A percentile compares a stretch with the other conserved stretches of the same genome.
phyloP scores from a whole-genome alignment of 345 rosid species.

The Salix caprea region DNA sequence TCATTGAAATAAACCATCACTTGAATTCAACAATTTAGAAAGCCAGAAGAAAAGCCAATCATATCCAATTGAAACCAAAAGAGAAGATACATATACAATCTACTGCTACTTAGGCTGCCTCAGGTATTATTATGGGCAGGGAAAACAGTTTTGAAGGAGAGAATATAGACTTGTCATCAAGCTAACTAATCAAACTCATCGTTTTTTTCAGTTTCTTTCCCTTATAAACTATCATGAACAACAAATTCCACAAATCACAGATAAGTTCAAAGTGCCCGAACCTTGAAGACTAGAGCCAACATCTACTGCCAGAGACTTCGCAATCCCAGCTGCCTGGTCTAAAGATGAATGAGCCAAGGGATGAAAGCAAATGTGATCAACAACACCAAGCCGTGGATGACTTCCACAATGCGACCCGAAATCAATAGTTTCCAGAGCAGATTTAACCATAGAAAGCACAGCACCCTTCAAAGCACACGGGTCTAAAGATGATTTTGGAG shows the following conservation, averaged over 20 bases:
- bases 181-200: too few species aligned
- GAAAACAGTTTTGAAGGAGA: too few species aligned
- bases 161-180: not conserved
- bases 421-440: constrained; percentile 61
- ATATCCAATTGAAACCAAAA: too few species aligned
- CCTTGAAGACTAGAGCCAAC: constrained; percentile 72
- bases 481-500: constrained; percentile 18
- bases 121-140: too few species aligned
- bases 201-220: not conserved
- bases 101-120: too few species aligned
- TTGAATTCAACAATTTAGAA: too few species aligned
- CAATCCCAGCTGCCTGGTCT: constrained; percentile 58
- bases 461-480: constrained; percentile 45
- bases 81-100: too few species aligned
- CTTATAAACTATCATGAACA: not conserved
- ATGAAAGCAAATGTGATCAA: constrained; percentile 91
- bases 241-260: not conserved
- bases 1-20: too few species aligned
- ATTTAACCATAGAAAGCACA: constrained; percentile 72
- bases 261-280: constrained; percentile 19
- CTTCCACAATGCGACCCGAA: constrained; percentile 66
- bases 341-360: constrained; percentile 55
- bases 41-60: too few species aligned
- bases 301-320: constrained; percentile 62
- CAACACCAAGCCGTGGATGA: constrained; percentile 91